A percentile compares a stretch with the other conserved stretches of the same genome.
Conservation (phyloP, 1,284 basidiomycete species). For the Boletus semigastroideus region DNA sequence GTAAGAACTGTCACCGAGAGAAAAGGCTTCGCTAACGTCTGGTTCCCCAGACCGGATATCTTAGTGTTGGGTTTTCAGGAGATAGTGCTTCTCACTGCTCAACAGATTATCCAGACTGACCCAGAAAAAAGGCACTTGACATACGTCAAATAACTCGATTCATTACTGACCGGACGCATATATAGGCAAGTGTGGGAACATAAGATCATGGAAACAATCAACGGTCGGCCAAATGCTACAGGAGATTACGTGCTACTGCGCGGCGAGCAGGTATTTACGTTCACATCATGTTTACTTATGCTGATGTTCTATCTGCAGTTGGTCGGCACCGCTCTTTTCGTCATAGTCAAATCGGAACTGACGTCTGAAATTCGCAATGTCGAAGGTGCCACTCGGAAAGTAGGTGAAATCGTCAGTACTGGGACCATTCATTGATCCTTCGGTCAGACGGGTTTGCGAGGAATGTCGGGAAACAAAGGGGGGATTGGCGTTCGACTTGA, state of each 20-base stretch:
- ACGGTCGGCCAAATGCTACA: conserved; percentile 63
- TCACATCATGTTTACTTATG: not conserved
- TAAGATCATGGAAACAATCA: conserved; percentile 78
- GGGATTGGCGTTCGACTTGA: conserved; percentile 93
- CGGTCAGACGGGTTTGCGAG: conserved; percentile 86
- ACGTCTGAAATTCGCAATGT: conserved; percentile 84
- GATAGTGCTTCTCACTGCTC: conserved; percentile 94
- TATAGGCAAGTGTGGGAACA: conserved; percentile 83
- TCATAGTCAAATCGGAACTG: conserved; percentile 80
- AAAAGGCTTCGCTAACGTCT: conserved; percentile 1
- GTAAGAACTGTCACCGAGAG: conserved; percentile 39
- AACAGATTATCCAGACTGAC: conserved; percentile 96
- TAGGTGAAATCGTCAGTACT: conserved; percentile 26
- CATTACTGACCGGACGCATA: not conserved
- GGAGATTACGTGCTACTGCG: conserved; percentile 84
- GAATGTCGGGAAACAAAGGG: conserved; percentile 97
- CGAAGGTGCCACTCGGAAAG: conserved; percentile 91
- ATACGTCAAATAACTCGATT: not conserved
- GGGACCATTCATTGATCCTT: conserved; percentile 3
- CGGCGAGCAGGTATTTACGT: conserved; percentile 76
- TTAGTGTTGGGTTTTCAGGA: conserved; percentile 96
- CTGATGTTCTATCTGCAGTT: conserved; percentile 50
- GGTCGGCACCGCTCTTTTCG: conserved; percentile 90
- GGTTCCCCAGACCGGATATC: conserved; percentile 72
- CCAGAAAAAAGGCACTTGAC: conserved; percentile 79